Percentiles rank a stretch among this genome's conserved stretches.
Conservation (phyloP, 2,329 filamentous ascomycete species). For the Fusarium nanum region DNA sequence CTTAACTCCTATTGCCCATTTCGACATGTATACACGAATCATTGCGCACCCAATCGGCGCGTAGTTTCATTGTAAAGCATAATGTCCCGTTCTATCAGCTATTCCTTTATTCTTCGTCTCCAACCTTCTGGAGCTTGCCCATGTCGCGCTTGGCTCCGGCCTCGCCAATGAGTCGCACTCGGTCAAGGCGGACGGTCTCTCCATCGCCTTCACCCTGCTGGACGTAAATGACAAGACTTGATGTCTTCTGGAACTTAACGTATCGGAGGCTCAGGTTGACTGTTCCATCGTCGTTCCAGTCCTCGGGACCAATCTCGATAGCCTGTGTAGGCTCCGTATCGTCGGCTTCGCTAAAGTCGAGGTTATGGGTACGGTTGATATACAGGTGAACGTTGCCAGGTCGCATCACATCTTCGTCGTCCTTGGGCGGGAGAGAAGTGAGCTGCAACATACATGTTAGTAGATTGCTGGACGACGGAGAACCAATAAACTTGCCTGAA, state of each 20-base stretch:
- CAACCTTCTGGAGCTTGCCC: slow-evolving; percentile 96
- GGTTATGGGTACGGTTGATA: slow-evolving; percentile 87
- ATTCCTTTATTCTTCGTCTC: slow-evolving; percentile 71
- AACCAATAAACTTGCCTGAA: slow-evolving; percentile 63
- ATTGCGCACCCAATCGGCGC: neutral
- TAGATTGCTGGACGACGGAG: neutral
- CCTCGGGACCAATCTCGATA: slow-evolving; percentile 76
- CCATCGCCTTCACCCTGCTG: slow-evolving; percentile 84
- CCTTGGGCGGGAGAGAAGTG: slow-evolving; percentile 79
- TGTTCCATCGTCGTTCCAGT: slow-evolving; percentile 86
- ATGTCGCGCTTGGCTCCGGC: slow-evolving; percentile 90
- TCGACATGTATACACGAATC: slow-evolving; percentile 26
- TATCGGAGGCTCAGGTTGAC: slow-evolving; percentile 81
- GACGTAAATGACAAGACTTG: slow-evolving; percentile 87
- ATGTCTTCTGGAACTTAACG: slow-evolving; percentile 97
- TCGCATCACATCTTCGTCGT: slow-evolving; percentile 80
- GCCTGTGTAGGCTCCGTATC: slow-evolving; percentile 84
- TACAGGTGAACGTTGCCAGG: slow-evolving; percentile 88
- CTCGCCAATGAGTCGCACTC: slow-evolving; percentile 85
- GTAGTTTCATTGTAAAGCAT: slow-evolving; percentile 5
- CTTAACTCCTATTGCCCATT: slow-evolving; percentile 38
- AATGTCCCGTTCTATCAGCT: neutral
- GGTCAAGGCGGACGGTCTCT: slow-evolving; percentile 87
- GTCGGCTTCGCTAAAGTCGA: slow-evolving; percentile 95
- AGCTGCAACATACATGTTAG: slow-evolving; percentile 67